Evolutionary conservation across 768 basidiomycete species (phyloP), one percentile per base, ranked within the genome.

Genomic region (Psilocybe sp.): DNA sequence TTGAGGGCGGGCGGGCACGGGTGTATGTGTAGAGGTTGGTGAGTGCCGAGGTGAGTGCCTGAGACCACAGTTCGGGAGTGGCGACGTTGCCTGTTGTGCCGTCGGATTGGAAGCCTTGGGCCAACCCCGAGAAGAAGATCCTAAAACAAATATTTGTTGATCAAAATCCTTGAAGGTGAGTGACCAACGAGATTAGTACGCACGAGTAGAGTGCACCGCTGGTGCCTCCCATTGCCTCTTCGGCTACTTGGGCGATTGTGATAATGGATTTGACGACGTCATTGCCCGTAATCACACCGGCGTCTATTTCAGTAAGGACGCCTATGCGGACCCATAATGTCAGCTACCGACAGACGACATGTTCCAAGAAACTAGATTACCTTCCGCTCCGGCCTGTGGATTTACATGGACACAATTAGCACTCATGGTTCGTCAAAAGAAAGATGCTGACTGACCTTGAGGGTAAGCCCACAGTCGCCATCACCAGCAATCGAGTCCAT

Each of bases 401-500:
- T 33, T 40, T 9, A 16, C 33, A 35, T 44, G 23, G 8, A 36
- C 31, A 35, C 19, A 40, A 43, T 36, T 19, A 33, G n/a, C 13
- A 23, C 28, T 18, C 19, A 7, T 12, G 18, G 4, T 8, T 20
- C 18, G 28, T 12, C 41, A 41, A 52, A 32, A 12, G 14, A 18
- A 31, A 40, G 34, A 14, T 28, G 13, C 13, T 8, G 3, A 36
- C 48, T 14, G 50, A 74, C 75, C 70, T 79, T 78, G 33, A 81
- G 66, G 8, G 78, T 79, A 9, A 79, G 67, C 10, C 79, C 79
- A 50, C 77, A 79, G 55, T 81, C 79, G 4, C 95, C 95, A 61
- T 98, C 95, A 20, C 95, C 95, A 2, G 91, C 89, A 46, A 98
- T 86, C 50, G 80, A 85, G 65, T 99, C 96, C 83, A 92, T 88